Evolutionary conservation across 805 yeast species (phyloP).

Genomic region (Yamadazyma laniorum): DNA sequence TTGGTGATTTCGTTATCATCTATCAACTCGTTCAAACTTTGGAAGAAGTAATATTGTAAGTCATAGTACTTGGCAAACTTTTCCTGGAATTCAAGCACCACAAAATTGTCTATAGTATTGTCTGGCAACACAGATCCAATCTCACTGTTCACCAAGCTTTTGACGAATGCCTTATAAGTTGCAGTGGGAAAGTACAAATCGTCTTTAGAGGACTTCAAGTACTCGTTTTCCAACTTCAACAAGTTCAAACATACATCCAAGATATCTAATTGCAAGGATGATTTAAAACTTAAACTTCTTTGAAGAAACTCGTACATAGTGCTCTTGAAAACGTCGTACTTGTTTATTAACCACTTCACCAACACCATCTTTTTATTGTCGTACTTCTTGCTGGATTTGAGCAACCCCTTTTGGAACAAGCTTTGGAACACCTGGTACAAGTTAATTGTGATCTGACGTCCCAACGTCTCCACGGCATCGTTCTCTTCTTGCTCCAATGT

Average conservation of each 20-base stretch:
- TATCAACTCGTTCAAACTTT: slow-evolving; percentile 36
- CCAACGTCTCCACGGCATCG: slow-evolving; percentile 25
- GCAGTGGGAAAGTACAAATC: slow-evolving; percentile 65
- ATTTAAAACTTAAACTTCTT: slow-evolving; percentile 42
- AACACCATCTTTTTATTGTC: slow-evolving; percentile 49
- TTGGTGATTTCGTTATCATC: slow-evolving; percentile 21
- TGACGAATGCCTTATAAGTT: slow-evolving; percentile 44
- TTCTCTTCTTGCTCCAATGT: slow-evolving; percentile 17
- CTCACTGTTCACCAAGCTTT: slow-evolving; percentile 23
- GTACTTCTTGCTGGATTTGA: slow-evolving; percentile 31
- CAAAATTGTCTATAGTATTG: slow-evolving; percentile 47
- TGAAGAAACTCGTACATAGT: slow-evolving; percentile 42
- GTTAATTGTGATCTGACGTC: slow-evolving; percentile 41
- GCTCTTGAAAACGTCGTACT: slow-evolving; percentile 54
- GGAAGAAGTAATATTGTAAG: slow-evolving; percentile 70
- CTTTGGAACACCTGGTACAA: slow-evolving; percentile 49
- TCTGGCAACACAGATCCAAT: slow-evolving; percentile 43
- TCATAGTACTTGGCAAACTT: slow-evolving; percentile 64
- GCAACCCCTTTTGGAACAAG: slow-evolving; percentile 41
- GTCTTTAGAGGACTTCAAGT: slow-evolving; percentile 47
- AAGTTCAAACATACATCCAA: slow-evolving; percentile 57
- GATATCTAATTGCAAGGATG: slow-evolving; percentile 50
- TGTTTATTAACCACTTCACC: slow-evolving; percentile 61
- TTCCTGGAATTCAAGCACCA: slow-evolving; percentile 55
- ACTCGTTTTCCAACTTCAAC: slow-evolving; percentile 52